phyloP scores from a whole-genome alignment of 345 rosid genomes.

The Aurinia saxatilis region DNA sequence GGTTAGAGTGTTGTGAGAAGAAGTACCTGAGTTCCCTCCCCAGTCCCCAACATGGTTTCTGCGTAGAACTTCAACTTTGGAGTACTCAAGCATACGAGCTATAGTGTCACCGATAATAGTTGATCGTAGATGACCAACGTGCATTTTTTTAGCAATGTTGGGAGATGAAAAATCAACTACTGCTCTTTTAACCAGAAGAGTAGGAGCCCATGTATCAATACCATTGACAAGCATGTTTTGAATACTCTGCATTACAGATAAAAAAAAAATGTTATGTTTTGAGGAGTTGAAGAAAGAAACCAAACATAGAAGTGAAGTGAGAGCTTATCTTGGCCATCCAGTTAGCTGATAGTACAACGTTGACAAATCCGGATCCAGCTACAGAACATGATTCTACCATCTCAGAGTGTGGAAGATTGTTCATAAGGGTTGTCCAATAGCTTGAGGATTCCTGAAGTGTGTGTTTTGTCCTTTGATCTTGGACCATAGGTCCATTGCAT shows the following conservation, averaged over 20 bases:
- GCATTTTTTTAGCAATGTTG: constrained; percentile 93
- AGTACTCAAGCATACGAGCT: constrained; percentile 75
- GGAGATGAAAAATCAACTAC: constrained; percentile 89
- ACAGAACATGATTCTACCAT: constrained; percentile 63
- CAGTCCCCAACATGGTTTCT: constrained; percentile 93
- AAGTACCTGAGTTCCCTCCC: constrained; percentile 81
- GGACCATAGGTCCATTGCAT: constrained; percentile 73
- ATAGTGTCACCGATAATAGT: constrained; percentile 81
- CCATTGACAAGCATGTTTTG: constrained; percentile 62
- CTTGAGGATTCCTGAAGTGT: constrained; percentile 49
- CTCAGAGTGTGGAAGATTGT: constrained; percentile 57
- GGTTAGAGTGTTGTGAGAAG: neutral
- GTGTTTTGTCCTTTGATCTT: constrained; percentile 51
- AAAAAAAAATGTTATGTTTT: no score
- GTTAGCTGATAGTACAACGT: constrained; percentile 45
- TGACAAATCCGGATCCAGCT: constrained; percentile 81
- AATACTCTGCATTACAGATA: constrained; percentile 42
- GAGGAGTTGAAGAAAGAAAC: no score
- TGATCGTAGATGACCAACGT: constrained; percentile 82
- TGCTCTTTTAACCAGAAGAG: constrained; percentile 43
- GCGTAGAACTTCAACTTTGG: constrained; percentile 70
- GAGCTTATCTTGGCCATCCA: constrained; percentile 43
- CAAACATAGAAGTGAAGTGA: no score
- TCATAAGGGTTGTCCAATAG: constrained; percentile 57
- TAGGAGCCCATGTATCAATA: constrained; percentile 70